Evolutionary conservation across 208 protist species (phyloP).

Genomic region (Trypanosoma rangeli): DNA sequence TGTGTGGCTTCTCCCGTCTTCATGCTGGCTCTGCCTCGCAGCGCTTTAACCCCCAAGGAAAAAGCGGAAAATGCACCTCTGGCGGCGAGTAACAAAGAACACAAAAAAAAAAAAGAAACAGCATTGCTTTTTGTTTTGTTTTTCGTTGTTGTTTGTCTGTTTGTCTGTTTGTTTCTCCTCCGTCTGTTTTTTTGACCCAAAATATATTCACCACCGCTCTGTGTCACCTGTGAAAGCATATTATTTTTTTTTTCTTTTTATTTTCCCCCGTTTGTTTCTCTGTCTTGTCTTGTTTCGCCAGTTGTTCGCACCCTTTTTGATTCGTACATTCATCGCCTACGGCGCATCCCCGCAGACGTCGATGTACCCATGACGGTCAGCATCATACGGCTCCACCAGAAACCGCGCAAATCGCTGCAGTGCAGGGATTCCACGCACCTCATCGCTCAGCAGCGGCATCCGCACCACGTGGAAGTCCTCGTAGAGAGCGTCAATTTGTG

Average conservation of each 20-base stretch:
- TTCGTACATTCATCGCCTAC: background rate
- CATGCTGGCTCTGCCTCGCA: background rate
- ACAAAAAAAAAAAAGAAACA: background rate
- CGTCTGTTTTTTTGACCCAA: slow-evolving; percentile 6
- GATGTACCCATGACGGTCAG: slow-evolving; percentile 62
- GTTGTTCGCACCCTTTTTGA: background rate
- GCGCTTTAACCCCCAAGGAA: background rate
- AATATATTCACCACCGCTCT: slow-evolving; percentile 3
- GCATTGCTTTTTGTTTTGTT: slow-evolving; percentile 2
- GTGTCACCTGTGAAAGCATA: background rate
- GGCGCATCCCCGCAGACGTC: slow-evolving; percentile 21
- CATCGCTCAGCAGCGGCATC: slow-evolving; percentile 90
- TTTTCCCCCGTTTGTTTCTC: background rate
- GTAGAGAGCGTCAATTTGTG: slow-evolving; percentile 95
- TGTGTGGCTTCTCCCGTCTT: background rate
- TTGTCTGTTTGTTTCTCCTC: slow-evolving; percentile 17
- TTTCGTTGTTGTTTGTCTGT: slow-evolving; percentile 13
- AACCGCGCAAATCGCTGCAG: slow-evolving; percentile 72
- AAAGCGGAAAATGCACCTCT: slow-evolving; percentile 19
- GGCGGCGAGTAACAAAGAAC: background rate
- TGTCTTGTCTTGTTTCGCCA: slow-evolving; percentile 7
- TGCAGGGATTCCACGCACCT: slow-evolving; percentile 88
- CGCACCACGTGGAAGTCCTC: slow-evolving; percentile 95
- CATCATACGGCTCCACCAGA: slow-evolving; percentile 64
- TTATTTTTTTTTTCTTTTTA: slow-evolving; percentile 5